These are phyloP conservation scores for Cercis canadensis DNA, from an alignment of 306 rosid genomes.

Conservation along the genomic window DNA sequence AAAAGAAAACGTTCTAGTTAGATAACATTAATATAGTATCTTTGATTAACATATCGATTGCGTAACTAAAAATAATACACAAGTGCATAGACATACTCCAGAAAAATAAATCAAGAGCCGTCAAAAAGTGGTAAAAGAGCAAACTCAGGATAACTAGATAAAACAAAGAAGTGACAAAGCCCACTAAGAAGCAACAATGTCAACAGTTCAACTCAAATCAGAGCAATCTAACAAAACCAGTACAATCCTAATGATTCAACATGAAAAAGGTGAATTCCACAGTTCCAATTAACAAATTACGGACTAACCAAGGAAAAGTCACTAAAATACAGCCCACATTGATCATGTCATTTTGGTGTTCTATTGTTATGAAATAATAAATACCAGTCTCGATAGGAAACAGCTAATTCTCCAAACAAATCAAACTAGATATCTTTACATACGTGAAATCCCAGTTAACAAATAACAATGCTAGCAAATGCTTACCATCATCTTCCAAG, in stretches of 20 bases:
- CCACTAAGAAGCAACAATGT: slow-evolving; percentile 13
- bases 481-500: slow-evolving; percentile 99
- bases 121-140: neutral
- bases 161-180: neutral
- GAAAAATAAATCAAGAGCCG: slow-evolving; percentile 2
- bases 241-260: neutral
- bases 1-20: no score
- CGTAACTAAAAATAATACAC: no score
- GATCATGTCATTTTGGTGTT: neutral
- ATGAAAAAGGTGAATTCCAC: slow-evolving; percentile 2
- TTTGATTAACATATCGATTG: slow-evolving; percentile 3
- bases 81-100: neutral
- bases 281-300: neutral
- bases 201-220: slow-evolving; percentile 20
- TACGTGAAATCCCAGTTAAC: no score
- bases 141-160: slow-evolving; percentile 16
- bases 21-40: neutral
- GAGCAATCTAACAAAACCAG: slow-evolving; percentile 20
- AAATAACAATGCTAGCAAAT: neutral
- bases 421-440: neutral
- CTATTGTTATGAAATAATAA: neutral
- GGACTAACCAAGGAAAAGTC: slow-evolving; percentile 16
- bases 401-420: slow-evolving; percentile 12
- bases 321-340: slow-evolving; percentile 11
- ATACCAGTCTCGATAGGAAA: slow-evolving; percentile 14